Evolutionary conservation across 2,329 filamentous ascomycete genomes (phyloP).

Genomic region (Exophiala sideris): DNA sequence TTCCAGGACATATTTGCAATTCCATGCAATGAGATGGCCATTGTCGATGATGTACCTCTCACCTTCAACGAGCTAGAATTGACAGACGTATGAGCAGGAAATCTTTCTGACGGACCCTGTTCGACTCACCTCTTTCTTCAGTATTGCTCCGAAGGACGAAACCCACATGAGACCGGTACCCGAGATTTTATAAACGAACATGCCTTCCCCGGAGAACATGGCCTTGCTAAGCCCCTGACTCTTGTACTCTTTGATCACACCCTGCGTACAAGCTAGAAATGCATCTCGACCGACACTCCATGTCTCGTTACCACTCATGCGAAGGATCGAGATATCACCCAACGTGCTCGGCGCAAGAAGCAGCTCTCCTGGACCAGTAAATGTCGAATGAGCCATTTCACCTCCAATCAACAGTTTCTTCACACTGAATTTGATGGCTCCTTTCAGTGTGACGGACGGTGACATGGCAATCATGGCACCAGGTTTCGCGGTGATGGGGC

Average conservation of each 20-base stretch:
- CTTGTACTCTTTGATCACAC: slow-evolving; percentile 84
- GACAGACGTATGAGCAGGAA: background rate
- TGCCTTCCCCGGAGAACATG: slow-evolving; percentile 87
- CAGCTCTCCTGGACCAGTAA: slow-evolving; percentile 85
- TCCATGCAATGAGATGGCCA: slow-evolving; percentile 93
- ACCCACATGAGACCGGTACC: slow-evolving; percentile 84
- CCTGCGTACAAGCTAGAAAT: slow-evolving; percentile 80
- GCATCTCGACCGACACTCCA: slow-evolving; percentile 88
- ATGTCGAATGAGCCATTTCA: slow-evolving; percentile 74
- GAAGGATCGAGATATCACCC: slow-evolving; percentile 80
- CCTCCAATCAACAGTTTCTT: slow-evolving; percentile 87
- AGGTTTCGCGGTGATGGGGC: slow-evolving; percentile 75
- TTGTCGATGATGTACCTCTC: slow-evolving; percentile 94
- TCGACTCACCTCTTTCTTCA: slow-evolving; percentile 78
- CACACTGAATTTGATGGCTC: slow-evolving; percentile 76
- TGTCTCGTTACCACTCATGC: slow-evolving; percentile 63
- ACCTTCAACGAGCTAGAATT: slow-evolving; percentile 49
- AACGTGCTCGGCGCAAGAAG: slow-evolving; percentile 75
- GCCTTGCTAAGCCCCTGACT: slow-evolving; percentile 82
- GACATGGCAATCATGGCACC: slow-evolving; percentile 95
- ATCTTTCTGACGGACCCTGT: background rate
- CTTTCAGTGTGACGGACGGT: slow-evolving; percentile 77
- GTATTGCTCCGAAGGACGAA: slow-evolving; percentile 90
- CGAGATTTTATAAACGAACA: slow-evolving; percentile 86
- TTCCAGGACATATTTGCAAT: slow-evolving; percentile 88